Conservation (phyloP, 495 filamentous ascomycete species). For the Aspergillus biplanus region DNA sequence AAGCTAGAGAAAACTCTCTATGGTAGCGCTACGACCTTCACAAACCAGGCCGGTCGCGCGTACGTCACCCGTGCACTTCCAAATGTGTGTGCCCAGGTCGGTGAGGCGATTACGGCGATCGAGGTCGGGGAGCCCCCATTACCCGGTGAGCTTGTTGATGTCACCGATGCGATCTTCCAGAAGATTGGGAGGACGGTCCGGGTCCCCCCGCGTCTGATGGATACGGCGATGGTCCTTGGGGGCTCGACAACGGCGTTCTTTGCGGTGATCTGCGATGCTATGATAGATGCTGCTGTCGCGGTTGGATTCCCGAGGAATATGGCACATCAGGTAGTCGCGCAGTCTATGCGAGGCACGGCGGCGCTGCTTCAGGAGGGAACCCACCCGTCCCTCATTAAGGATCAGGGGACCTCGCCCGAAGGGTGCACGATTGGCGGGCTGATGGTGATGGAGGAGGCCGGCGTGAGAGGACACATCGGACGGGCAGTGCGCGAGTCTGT, state of each 20-base stretch:
- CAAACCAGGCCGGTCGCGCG: background rate
- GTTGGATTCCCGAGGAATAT: slow-evolving; percentile 45
- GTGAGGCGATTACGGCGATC: slow-evolving; percentile 42
- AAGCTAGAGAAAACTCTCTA: slow-evolving; percentile 19
- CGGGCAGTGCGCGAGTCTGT: slow-evolving; percentile 44
- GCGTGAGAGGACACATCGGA: slow-evolving; percentile 44
- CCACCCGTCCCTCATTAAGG: slow-evolving; percentile 41
- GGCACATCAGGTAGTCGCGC: slow-evolving; percentile 43
- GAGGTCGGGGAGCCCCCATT: slow-evolving; percentile 20
- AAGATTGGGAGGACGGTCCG: slow-evolving; percentile 40
- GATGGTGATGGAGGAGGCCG: slow-evolving; percentile 48
- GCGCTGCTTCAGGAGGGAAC: slow-evolving; percentile 41
- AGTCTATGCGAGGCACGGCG: slow-evolving; percentile 46
- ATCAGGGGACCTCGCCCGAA: slow-evolving; percentile 46
- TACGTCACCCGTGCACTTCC: slow-evolving; percentile 42
- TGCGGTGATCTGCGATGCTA: slow-evolving; percentile 45
- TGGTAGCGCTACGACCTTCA: background rate
- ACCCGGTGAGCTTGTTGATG: background rate
- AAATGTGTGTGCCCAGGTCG: slow-evolving; percentile 44
- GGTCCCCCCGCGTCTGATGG: slow-evolving; percentile 39
- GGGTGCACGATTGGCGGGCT: slow-evolving; percentile 51
- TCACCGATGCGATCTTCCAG: slow-evolving; percentile 41
- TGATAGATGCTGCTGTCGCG: slow-evolving; percentile 49
- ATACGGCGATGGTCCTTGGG: slow-evolving; percentile 42
- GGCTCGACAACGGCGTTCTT: slow-evolving; percentile 49